Evolutionary conservation across 139 green algal species (phyloP).

Genomic region (Chlorella sp.): DNA sequence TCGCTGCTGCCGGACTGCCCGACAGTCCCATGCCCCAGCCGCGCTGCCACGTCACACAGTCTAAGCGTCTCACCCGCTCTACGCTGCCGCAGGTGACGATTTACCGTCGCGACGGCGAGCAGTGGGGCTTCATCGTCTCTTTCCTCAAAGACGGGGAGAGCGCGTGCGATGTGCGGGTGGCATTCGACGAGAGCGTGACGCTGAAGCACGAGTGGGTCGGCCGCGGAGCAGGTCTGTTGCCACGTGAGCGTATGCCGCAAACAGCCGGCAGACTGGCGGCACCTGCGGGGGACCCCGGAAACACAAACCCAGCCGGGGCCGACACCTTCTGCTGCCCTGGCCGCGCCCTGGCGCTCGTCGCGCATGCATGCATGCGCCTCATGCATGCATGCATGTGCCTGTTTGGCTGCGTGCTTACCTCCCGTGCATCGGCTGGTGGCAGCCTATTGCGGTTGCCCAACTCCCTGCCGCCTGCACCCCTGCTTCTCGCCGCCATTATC

Average conservation of each 20-base stretch:
- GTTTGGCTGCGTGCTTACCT: background rate
- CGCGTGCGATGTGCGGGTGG: constrained; percentile 67
- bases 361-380: background rate
- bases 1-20: background rate
- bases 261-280: too few relatives aligned
- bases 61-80: background rate
- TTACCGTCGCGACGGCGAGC: constrained; percentile 39
- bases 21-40: background rate
- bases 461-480: background rate
- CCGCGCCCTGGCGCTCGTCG: background rate
- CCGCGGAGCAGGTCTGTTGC: constrained; percentile 58
- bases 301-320: too few relatives aligned
- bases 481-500: background rate
- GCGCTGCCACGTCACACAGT: background rate
- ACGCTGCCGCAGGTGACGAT: constrained; percentile 15
- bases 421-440: background rate
- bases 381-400: background rate
- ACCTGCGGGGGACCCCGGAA: too few relatives aligned
- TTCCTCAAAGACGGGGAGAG: constrained; percentile 78
- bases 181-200: constrained; percentile 72
- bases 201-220: constrained; percentile 83
- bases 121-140: constrained; percentile 74
- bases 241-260: background rate
- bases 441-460: background rate
- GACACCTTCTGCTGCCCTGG: background rate